phyloP scores from a whole-genome alignment of 2,329 filamentous ascomycete genomes.

The Hypoxylon sp. region DNA sequence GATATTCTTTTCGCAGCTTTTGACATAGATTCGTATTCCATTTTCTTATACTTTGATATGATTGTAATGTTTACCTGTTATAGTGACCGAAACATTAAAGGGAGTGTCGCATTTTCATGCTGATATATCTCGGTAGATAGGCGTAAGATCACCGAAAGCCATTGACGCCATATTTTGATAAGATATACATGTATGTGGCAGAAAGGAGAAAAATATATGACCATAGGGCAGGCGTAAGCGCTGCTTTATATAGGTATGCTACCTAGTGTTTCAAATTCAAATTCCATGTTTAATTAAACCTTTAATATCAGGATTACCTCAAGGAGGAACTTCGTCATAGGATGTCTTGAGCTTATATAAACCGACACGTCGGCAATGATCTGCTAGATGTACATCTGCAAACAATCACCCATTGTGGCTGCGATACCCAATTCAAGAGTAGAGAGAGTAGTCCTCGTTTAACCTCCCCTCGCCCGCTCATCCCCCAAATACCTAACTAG shows the following conservation, averaged over 20 bases:
- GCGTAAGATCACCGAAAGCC: not conserved
- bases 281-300: not conserved
- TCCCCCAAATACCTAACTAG: not conserved
- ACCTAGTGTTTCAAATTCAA: constrained; percentile 3
- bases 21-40: not conserved
- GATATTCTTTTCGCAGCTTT: not conserved
- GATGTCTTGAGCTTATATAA: constrained; percentile 28
- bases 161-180: not conserved
- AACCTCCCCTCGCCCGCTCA: not conserved
- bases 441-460: not conserved
- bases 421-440: not conserved
- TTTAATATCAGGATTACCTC: constrained; percentile 18
- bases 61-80: not conserved
- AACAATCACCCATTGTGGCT: not conserved
- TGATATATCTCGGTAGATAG: not conserved
- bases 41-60: not conserved
- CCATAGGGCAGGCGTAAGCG: not conserved
- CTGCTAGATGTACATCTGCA: not conserved
- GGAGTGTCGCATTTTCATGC: not conserved
- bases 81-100: not conserved
- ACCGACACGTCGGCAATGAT: not conserved
- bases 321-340: constrained; percentile 1
- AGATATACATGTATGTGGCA: not conserved
- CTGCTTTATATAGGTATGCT: not conserved
- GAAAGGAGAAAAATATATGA: not conserved